Percentiles rank a stretch among this genome's conserved stretches.
These are phyloP conservation scores for Sphaerulina vaccinii DNA, from an alignment of 2,329 filamentous ascomycete species.

Conservation along the genomic window DNA sequence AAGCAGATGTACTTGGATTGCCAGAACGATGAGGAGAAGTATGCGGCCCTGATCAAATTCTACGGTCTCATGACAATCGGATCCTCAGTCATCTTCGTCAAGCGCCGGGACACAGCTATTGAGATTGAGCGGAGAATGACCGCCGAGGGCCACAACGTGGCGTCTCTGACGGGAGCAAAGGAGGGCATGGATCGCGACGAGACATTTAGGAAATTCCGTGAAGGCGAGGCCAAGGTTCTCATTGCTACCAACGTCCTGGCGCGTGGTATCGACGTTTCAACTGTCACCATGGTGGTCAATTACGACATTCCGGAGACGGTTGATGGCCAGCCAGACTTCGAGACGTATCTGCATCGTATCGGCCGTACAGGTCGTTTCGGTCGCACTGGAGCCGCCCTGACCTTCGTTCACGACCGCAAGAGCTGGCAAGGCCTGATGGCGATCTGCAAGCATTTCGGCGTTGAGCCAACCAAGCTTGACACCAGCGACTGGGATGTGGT, in stretches of 20 bases:
- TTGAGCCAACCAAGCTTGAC: conserved; percentile 76
- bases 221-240: conserved; percentile 85
- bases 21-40: conserved; percentile 76
- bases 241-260: conserved; percentile 97
- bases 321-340: conserved; percentile 74
- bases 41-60: conserved; percentile 82
- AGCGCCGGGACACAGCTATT: conserved; percentile 82
- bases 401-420: conserved; percentile 82
- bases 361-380: conserved; percentile 96
- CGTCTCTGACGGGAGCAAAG: conserved; percentile 81
- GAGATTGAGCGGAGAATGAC: conserved; percentile 85
- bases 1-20: conserved; percentile 98
- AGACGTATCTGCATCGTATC: conserved; percentile 97
- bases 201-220: conserved; percentile 83
- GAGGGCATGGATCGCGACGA: conserved; percentile 80
- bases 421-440: conserved; percentile 75
- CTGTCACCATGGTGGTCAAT: conserved; percentile 97
- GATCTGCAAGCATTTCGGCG: conserved; percentile 79
- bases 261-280: conserved; percentile 88
- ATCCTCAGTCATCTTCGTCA: conserved; percentile 97
- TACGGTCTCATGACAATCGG: conserved; percentile 96
- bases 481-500: conserved; percentile 89
- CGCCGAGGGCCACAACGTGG: conserved; percentile 86
- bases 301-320: conserved; percentile 63
- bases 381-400: conserved; percentile 92